Evolutionary conservation across 1,284 basidiomycete species (phyloP).

Genomic region (Megacollybia platyphylla): DNA sequence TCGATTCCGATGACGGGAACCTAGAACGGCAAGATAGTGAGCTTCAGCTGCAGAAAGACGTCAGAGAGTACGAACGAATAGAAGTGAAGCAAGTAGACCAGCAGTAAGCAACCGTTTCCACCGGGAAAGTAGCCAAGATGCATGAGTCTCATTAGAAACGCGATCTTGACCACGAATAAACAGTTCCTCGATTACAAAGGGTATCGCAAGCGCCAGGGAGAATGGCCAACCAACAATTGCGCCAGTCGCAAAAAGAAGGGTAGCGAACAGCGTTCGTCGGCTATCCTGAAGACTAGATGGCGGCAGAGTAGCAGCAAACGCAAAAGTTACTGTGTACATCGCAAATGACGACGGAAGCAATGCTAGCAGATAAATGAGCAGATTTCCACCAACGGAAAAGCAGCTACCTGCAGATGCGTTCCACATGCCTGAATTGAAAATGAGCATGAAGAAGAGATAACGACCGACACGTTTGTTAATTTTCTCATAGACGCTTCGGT

Average conservation of each 20-base stretch:
- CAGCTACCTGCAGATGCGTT: constrained; percentile 71
- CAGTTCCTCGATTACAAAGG: constrained; percentile 87
- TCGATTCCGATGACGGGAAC: constrained; percentile 75
- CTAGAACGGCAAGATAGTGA: constrained; percentile 23
- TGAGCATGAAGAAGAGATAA: constrained; percentile 79
- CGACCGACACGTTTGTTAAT: constrained; percentile 86
- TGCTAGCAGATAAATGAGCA: constrained; percentile 29
- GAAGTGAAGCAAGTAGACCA: constrained; percentile 41
- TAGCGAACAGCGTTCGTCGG: constrained; percentile 49
- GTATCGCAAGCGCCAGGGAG: constrained; percentile 72
- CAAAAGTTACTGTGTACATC: constrained; percentile 84
- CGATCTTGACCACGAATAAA: constrained; percentile 67
- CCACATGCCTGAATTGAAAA: constrained; percentile 90
- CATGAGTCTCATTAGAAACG: constrained; percentile 35
- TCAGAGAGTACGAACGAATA: constrained; percentile 48
- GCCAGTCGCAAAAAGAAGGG: constrained; percentile 67
- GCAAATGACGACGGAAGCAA: constrained; percentile 92
- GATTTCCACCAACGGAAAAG: constrained; percentile 2
- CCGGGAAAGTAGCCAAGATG: constrained; percentile 49
- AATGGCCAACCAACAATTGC: constrained; percentile 97
- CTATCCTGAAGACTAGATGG: constrained; percentile 48
- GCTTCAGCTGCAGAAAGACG: background rate
- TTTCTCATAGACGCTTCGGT: constrained; percentile 68
- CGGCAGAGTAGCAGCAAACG: constrained; percentile 65
- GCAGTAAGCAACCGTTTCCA: constrained; percentile 51